Evolutionary conservation across 306 rosid genomes (phyloP).

Genomic region (Oxytropis ochrocephala): DNA sequence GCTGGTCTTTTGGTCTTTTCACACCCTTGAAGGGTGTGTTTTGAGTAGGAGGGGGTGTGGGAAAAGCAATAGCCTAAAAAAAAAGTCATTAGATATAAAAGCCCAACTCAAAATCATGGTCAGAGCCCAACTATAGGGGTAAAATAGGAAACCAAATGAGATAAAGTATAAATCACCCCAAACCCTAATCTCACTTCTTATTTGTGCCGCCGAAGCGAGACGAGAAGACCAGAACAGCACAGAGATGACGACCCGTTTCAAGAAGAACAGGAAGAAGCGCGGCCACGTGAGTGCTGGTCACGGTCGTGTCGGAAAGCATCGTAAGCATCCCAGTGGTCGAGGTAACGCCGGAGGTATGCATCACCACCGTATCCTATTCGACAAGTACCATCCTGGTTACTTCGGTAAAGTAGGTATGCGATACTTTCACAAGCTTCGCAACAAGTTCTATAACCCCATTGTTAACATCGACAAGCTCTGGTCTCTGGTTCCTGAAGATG

Average conservation of each 20-base stretch:
- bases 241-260: constrained; percentile 72
- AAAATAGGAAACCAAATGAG: constrained; percentile 1
- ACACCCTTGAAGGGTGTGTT: too few species aligned
- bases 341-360: constrained; percentile 97
- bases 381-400: constrained; percentile 83
- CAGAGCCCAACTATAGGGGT: constrained; percentile 35
- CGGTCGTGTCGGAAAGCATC: constrained; percentile 79
- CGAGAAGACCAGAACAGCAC: too few species aligned
- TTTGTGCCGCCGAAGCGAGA: constrained; percentile 35
- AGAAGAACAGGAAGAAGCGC: constrained; percentile 93
- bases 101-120: not conserved
- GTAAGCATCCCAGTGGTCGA: constrained; percentile 87
- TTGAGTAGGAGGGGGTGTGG: too few species aligned
- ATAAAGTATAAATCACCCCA: constrained; percentile 16
- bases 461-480: constrained; percentile 78
- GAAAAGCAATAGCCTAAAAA: too few species aligned
- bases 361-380: constrained; percentile 90
- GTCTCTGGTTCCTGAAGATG: constrained; percentile 65
- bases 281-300: constrained; percentile 92
- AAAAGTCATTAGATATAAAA: too few species aligned
- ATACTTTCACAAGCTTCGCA: constrained; percentile 78
- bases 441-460: constrained; percentile 67
- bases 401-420: constrained; percentile 92
- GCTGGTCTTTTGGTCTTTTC: too few species aligned
- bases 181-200: constrained; percentile 10